Evolutionary conservation across 208 protist species (phyloP).

Genomic region (Tritrichomonas foetus): DNA sequence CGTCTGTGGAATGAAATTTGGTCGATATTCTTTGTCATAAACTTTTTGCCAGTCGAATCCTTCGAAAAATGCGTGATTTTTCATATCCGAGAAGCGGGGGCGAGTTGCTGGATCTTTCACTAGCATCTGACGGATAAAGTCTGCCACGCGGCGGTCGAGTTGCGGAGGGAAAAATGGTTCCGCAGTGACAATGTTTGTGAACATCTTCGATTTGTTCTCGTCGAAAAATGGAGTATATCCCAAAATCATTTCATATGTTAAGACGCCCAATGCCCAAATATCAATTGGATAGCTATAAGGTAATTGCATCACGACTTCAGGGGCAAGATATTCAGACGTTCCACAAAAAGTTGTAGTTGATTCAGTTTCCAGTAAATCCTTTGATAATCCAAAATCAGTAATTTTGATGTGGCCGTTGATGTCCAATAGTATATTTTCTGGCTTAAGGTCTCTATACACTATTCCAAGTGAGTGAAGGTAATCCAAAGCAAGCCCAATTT

Average conservation of each 20-base stretch:
- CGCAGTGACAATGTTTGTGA: background rate
- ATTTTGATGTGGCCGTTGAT: slow-evolving; percentile 51
- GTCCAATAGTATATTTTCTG: slow-evolving; percentile 65
- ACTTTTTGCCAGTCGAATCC: background rate
- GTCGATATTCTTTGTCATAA: background rate
- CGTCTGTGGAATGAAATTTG: background rate
- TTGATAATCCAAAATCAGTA: slow-evolving; percentile 53
- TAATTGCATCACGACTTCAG: background rate
- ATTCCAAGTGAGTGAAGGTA: slow-evolving; percentile 60
- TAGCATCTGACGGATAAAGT: background rate
- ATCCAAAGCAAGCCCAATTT: slow-evolving; percentile 61
- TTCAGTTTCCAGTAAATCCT: background rate
- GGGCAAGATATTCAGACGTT: slow-evolving; percentile 20
- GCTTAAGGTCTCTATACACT: slow-evolving; percentile 62
- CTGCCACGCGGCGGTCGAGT: background rate
- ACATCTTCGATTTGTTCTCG: background rate
- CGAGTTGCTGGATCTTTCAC: background rate
- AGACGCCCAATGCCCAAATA: slow-evolving; percentile 32
- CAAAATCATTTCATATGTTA: slow-evolving; percentile 36
- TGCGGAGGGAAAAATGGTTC: background rate
- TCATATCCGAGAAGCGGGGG: background rate
- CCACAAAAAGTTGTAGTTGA: background rate
- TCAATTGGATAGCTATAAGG: slow-evolving; percentile 7
- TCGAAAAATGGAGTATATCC: slow-evolving; percentile 31
- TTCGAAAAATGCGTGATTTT: background rate